Conservation (phyloP, 83 land plant genomes). For the Thuja plicata region DNA sequence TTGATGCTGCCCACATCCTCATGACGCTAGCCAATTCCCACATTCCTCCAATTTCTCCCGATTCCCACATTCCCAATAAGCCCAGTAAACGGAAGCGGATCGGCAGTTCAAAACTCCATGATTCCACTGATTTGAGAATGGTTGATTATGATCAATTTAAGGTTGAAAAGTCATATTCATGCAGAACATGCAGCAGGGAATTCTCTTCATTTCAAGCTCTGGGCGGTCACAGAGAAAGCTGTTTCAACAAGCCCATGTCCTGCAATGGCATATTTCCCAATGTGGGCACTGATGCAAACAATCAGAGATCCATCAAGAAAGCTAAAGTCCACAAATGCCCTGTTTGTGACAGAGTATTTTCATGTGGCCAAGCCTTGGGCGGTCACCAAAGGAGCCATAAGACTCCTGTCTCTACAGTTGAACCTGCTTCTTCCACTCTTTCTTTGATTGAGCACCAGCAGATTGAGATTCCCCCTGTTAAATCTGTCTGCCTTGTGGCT, state of each 20-base stretch:
- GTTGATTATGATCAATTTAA: too few relatives aligned
- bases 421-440: too few relatives aligned
- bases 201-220: conserved; percentile 52
- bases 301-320: neutral
- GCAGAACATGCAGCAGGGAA: conserved; percentile 45
- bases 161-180: conserved; percentile 19
- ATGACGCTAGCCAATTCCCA: too few relatives aligned
- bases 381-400: conserved; percentile 22
- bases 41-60: too few relatives aligned
- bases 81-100: too few relatives aligned
- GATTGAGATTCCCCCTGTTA: too few relatives aligned
- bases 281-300: neutral
- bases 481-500: too few relatives aligned
- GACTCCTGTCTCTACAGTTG: neutral
- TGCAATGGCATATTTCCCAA: neutral
- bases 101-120: too few relatives aligned
- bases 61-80: too few relatives aligned
- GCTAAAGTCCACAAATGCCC: conserved; percentile 14
- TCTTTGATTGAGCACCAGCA: too few relatives aligned
- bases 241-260: conserved; percentile 4
- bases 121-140: too few relatives aligned
- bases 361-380: conserved; percentile 23
- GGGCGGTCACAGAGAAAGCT: conserved; percentile 57
- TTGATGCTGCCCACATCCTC: too few relatives aligned
- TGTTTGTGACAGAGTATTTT: conserved; percentile 16